Evolutionary conservation across 2,329 filamentous ascomycete species (phyloP), one percentile per base, ranked within the genome.

Genomic region (Apiospora malaysiana): DNA sequence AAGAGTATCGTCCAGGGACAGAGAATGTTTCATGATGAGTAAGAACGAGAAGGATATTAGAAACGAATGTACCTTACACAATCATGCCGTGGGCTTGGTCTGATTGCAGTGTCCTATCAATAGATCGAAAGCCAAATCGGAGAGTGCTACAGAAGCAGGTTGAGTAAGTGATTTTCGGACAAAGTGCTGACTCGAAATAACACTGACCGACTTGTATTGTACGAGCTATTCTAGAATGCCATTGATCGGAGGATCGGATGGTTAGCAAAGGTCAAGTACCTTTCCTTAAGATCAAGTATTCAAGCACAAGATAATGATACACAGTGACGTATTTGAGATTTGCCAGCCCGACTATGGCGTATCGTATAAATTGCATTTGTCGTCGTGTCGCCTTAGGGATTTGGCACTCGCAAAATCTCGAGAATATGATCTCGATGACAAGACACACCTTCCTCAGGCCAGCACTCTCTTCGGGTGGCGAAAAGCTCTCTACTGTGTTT

Each of bases 381-480:
- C n/a, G 27, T 7, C 21, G 56, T 18, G 21, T 40, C 32, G 32
- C 56, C 56, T n/a, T 32, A 40, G 37, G 9, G 1, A 21, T 3
- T 9, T 40, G 21, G 9, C 16, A 37, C 51, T 59, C 49, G 27
- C 25, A 16, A 4, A n/a, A 37, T 8, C 3, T 37, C 16, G 25
- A 37, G 7, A 59, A 59, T n/a, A 21, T 59, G 51, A 63, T 63
- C 56, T 63, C 56, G 56, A 63, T 63, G 56, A 63, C 32, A 40
- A 14, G 37, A 14, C 10, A 40, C 27, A 40, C 23, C 18, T 4
- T n/a, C 56, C 1, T 16, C 27, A 32, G 14, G 27, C 9, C 16
- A 18, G 49, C 40, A 18, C 49, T 32, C 32, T 51, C 23, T 23
- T 14, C 16, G n/a, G 16, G 27, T 59, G 51, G 18, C 14, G 45